Percentiles rank a stretch among this genome's conserved stretches.
Conservation (phyloP, 2,329 filamentous ascomycete genomes). For the Onygena corvina region DNA sequence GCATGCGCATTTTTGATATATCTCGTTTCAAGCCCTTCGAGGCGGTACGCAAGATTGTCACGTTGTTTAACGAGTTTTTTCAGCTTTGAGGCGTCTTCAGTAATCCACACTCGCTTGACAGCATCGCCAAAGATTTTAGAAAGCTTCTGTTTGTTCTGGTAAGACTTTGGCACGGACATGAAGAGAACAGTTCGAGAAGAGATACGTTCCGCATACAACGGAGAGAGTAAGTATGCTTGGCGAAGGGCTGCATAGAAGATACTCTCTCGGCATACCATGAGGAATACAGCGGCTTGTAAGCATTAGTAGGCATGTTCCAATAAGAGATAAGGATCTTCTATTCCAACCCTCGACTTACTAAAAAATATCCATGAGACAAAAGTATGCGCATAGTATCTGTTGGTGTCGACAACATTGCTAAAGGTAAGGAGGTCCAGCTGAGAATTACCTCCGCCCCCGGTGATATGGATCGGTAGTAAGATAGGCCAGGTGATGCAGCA, state of each 20-base stretch:
- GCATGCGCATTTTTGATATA: slow-evolving; percentile 68
- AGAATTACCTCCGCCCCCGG: slow-evolving; percentile 54
- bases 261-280: slow-evolving; percentile 72
- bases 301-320: not conserved
- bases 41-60: slow-evolving; percentile 60
- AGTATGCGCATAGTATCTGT: slow-evolving; percentile 66
- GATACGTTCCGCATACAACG: slow-evolving; percentile 68
- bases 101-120: slow-evolving; percentile 76
- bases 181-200: slow-evolving; percentile 84
- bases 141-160: slow-evolving; percentile 61
- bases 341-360: too few species aligned
- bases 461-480: slow-evolving; percentile 75
- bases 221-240: slow-evolving; percentile 80
- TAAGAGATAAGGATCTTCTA: not conserved
- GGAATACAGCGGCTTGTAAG: slow-evolving; percentile 56
- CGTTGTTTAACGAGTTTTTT: slow-evolving; percentile 67
- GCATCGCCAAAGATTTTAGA: slow-evolving; percentile 68
- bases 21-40: slow-evolving; percentile 80
- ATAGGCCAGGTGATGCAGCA: slow-evolving; percentile 78
- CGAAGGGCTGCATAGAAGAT: slow-evolving; percentile 85
- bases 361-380: slow-evolving; percentile 69
- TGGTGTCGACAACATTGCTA: slow-evolving; percentile 55
- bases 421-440: slow-evolving; percentile 72
- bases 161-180: slow-evolving; percentile 66
- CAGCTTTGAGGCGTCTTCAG: slow-evolving; percentile 61